Evolutionary conservation across 345 rosid genomes (phyloP).

Genomic region (Turnera subulata): DNA sequence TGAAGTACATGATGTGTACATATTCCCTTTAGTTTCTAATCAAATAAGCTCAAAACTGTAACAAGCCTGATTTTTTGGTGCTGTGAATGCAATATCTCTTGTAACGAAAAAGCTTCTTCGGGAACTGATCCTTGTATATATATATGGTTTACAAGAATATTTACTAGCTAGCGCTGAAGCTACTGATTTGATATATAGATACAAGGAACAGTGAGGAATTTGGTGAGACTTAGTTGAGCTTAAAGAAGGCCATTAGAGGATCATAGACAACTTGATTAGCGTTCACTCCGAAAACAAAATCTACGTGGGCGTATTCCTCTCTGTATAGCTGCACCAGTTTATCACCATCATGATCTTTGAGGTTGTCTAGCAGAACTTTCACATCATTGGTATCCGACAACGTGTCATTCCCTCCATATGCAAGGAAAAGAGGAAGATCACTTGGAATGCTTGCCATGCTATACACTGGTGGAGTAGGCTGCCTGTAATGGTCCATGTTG

Average conservation of each 20-base stretch:
- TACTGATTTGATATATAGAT: too few species aligned
- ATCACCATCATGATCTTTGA: slow-evolving; percentile 35
- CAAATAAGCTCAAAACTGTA: too few species aligned
- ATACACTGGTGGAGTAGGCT: slow-evolving; percentile 48
- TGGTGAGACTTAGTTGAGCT: slow-evolving; percentile 19
- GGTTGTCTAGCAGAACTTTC: slow-evolving; percentile 25
- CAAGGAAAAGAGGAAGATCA: slow-evolving; percentile 39
- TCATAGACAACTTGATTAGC: slow-evolving; percentile 37
- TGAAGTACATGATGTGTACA: too few species aligned
- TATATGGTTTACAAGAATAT: too few species aligned
- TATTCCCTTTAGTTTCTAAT: too few species aligned
- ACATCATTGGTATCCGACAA: slow-evolving; percentile 43
- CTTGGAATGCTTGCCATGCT: slow-evolving; percentile 42
- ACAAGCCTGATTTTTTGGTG: too few species aligned
- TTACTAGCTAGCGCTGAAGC: too few species aligned
- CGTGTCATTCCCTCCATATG: slow-evolving; percentile 44
- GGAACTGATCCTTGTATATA: too few species aligned
- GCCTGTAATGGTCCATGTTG: slow-evolving; percentile 45
- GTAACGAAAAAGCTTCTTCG: too few species aligned
- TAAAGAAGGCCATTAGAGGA: slow-evolving; percentile 42
- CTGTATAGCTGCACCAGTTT: slow-evolving; percentile 33
- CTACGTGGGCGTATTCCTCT: slow-evolving; percentile 44
- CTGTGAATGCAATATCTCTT: too few species aligned
- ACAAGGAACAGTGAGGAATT: too few species aligned
- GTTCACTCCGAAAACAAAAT: slow-evolving; percentile 38